A percentile compares a stretch with the other conserved stretches of the same genome.
Evolutionary conservation across 2,329 filamentous ascomycete species (phyloP).

Genomic region (Xylaria sp.): DNA sequence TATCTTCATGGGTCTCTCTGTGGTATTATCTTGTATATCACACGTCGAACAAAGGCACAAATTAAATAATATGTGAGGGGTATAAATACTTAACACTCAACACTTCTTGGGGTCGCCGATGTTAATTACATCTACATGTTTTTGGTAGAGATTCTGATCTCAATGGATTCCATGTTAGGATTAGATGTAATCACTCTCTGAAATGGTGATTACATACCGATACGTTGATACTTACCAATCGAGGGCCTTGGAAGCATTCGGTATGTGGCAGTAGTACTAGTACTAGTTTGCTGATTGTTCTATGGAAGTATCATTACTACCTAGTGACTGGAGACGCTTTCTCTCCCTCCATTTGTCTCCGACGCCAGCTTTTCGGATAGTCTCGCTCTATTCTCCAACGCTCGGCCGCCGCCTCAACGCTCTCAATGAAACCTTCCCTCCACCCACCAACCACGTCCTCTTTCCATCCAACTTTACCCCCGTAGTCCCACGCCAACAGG

Average conservation of each 20-base stretch:
- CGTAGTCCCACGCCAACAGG: constrained; percentile 56
- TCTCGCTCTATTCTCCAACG: constrained; percentile 49
- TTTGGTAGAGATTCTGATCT: not conserved
- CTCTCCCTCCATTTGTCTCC: constrained; percentile 36
- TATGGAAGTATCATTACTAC: constrained; percentile 2
- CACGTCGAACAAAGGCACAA: not conserved
- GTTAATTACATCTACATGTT: not conserved
- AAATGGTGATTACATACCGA: not conserved
- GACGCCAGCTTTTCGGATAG: constrained; percentile 51
- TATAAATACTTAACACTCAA: not conserved
- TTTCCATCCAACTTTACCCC: constrained; percentile 47
- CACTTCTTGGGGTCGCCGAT: not conserved
- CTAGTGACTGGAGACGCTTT: not conserved
- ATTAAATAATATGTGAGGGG: not conserved
- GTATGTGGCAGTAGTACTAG: not conserved
- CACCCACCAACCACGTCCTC: constrained; percentile 54
- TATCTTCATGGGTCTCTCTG: not conserved
- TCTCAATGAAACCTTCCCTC: constrained; percentile 51
- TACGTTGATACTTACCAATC: not conserved
- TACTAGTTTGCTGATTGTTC: not conserved
- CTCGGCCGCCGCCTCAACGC: constrained; percentile 50
- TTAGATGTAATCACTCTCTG: not conserved
- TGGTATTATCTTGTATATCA: not conserved
- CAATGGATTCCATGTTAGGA: not conserved
- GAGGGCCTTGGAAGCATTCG: no score